Base-by-base conservation (phyloP, 73 alveolate species). In the Effrenium voratum region DNA sequence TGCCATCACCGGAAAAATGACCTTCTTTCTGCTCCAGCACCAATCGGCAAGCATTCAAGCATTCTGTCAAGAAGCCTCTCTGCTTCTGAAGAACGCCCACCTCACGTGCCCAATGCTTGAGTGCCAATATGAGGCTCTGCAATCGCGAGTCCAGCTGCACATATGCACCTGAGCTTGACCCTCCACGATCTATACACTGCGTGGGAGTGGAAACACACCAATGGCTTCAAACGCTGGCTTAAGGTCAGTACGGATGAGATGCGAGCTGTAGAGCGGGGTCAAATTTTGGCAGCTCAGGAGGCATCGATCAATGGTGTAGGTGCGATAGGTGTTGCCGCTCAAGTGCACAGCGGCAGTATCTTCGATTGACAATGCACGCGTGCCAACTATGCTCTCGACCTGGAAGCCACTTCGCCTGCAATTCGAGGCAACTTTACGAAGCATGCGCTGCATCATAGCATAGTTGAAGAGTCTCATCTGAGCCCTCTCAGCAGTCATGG, bases 181-280 rank as follows among this genome's bases (percentile, higher is more conserved):
- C 36, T 45, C 87, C 3, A 40, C 40, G 40, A 77, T 43, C 16
- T 43, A 16, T 16, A 38, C n/a, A n/a, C n/a, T n/a, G n/a, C n/a
- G n/a, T n/a, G n/a, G n/a, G n/a, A n/a, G n/a, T n/a, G n/a, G n/a
- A n/a, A n/a, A n/a, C n/a, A n/a, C n/a, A n/a, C n/a, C n/a, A n/a
- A n/a, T n/a, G n/a, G n/a, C n/a, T n/a, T n/a, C n/a, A n/a, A n/a
- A n/a, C 72, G 43, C 75, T 19, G 49, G 2, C 3, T 84, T 63
- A 34, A 87, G 97, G 32, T 32, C 40, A 19, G 34, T 57, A 34
- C 97, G 97, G 40, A 90, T 47, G 43, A 90, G 34, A 28, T 90
- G 97, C 24, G 97, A 90, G 87, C 97, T 90, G 87, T 68, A 90
- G 46, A 90, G 97, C 26, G 97, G 97, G 73, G 68, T 66, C 97